Percentiles rank a stretch among this genome's conserved stretches.
These are phyloP conservation scores for Dryas drummondii DNA, from an alignment of 306 rosid genomes.

Conservation along the genomic window DNA sequence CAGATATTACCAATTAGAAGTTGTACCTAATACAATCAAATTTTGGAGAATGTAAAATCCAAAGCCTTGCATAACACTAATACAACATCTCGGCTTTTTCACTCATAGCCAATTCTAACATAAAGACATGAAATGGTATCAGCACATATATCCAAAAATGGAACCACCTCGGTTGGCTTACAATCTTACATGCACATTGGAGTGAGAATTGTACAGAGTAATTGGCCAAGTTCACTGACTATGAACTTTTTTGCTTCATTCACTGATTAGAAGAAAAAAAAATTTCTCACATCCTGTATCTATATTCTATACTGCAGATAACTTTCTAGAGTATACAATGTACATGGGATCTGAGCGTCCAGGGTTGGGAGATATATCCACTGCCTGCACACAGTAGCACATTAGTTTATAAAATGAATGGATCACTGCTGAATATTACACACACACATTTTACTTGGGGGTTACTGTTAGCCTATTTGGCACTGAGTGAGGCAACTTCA, in stretches of 20 bases:
- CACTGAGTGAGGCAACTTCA: too few relatives aligned
- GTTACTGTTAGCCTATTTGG: too few relatives aligned
- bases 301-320: conserved; percentile 22
- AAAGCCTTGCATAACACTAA: too few relatives aligned
- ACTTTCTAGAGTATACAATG: conserved; percentile 57
- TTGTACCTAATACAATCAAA: too few relatives aligned
- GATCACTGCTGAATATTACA: too few relatives aligned
- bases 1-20: too few relatives aligned
- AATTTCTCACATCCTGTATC: not conserved
- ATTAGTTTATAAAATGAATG: not conserved
- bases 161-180: not conserved
- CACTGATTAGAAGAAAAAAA: not conserved
- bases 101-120: too few relatives aligned
- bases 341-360: conserved; percentile 85
- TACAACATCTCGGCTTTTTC: too few relatives aligned
- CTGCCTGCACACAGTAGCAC: conserved; percentile 42
- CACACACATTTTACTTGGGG: too few relatives aligned
- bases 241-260: not conserved
- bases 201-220: not conserved
- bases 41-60: too few relatives aligned
- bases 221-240: not conserved
- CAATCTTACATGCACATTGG: not conserved
- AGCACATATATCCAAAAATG: not conserved
- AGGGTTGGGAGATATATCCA: conserved; percentile 77
- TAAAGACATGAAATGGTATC: too few relatives aligned